A percentile compares a stretch with the other conserved stretches of the same genome.
These are phyloP conservation scores for Lagenidium sp. DNA, from an alignment of 352 stramenopile species.

Conservation along the genomic window DNA sequence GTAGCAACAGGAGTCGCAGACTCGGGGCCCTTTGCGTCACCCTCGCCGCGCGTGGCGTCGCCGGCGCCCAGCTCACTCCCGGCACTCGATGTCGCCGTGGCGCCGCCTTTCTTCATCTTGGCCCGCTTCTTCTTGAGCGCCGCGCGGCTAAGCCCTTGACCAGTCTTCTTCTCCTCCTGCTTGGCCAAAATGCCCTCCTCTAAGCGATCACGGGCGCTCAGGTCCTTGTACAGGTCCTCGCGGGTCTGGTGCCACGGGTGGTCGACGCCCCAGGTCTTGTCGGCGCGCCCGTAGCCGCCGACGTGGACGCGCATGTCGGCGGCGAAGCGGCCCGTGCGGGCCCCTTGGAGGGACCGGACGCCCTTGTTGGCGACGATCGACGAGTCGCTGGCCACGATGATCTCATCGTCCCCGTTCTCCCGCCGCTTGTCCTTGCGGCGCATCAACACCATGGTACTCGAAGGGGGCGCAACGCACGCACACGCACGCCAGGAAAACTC, in stretches of 20 bases:
- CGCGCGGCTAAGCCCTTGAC: slow-evolving; percentile 48
- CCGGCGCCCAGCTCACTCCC: slow-evolving; percentile 11
- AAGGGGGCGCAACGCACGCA: too few relatives aligned
- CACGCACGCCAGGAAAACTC: too few relatives aligned
- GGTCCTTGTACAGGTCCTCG: slow-evolving; percentile 29
- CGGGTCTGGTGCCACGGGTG: slow-evolving; percentile 67
- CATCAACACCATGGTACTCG: slow-evolving; percentile 61
- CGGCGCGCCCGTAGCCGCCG: slow-evolving; percentile 62
- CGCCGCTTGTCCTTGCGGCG: slow-evolving; percentile 58
- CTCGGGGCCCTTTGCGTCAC: neutral
- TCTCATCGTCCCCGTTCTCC: slow-evolving; percentile 49
- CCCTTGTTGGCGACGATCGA: slow-evolving; percentile 63
- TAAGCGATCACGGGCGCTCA: slow-evolving; percentile 52
- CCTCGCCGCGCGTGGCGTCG: neutral
- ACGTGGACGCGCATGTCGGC: slow-evolving; percentile 71
- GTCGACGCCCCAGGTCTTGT: slow-evolving; percentile 73
- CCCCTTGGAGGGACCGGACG: slow-evolving; percentile 38
- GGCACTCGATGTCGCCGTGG: slow-evolving; percentile 10
- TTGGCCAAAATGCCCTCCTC: slow-evolving; percentile 42
- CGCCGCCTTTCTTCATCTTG: slow-evolving; percentile 59
- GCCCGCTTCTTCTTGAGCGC: slow-evolving; percentile 72
- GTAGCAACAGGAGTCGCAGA: too few relatives aligned
- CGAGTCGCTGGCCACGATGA: slow-evolving; percentile 48
- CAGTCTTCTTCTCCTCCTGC: slow-evolving; percentile 27
- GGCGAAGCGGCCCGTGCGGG: slow-evolving; percentile 54